Base-by-base conservation (phyloP, 139 green algal genomes). In the Chlorella sp. region DNA sequence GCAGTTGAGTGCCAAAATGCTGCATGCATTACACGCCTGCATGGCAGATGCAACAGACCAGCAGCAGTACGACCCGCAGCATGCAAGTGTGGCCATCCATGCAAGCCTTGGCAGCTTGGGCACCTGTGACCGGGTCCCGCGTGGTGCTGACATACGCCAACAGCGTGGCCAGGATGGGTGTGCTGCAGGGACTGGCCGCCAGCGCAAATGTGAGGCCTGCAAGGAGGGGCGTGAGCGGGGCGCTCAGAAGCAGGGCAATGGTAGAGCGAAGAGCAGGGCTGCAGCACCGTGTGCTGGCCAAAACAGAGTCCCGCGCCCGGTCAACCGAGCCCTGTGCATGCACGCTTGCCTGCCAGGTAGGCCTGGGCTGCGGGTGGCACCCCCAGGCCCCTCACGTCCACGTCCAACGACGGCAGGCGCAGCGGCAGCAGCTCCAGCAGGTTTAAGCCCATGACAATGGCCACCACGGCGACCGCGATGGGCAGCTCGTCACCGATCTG, bases 121-220 rank as follows among this genome's bases (percentile, higher is more conserved):
- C 78, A 70, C 76, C 88, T 67, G 72, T 76, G 16, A 91, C 20
- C 13, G 89, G 85, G 60, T 96, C 89, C 0, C 90, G 63, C 11
- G 91, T 93, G 16, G 95, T 91, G 2, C 93, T 92, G 1, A 98
- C 96, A 79, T 96, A 99, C 0, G 94, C 97, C 25, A 99, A 91
- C 47, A 99, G 87, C 0, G 97, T 98, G 1, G 97, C 96, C 39
- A 99, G 93, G 57, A 99, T 94, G 18, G 97, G 97, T 25, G 97
- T 99, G 86, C 92, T 97, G 95, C 95, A 98, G 15, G 96, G 97
- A 28, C 96, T 99, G 11, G 97, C 97, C 36, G 95, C 97, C 70
- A 99, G 92, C 16, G 97, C 97, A 90, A 99, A 99, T 0, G 92
- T 95, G 23, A 96, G 87, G 21, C 97, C 97, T 60, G 95, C 94